Evolutionary conservation across 257 asterid species (phyloP), one percentile per base, ranked within the genome.

Genomic region (Scutellaria minor): DNA sequence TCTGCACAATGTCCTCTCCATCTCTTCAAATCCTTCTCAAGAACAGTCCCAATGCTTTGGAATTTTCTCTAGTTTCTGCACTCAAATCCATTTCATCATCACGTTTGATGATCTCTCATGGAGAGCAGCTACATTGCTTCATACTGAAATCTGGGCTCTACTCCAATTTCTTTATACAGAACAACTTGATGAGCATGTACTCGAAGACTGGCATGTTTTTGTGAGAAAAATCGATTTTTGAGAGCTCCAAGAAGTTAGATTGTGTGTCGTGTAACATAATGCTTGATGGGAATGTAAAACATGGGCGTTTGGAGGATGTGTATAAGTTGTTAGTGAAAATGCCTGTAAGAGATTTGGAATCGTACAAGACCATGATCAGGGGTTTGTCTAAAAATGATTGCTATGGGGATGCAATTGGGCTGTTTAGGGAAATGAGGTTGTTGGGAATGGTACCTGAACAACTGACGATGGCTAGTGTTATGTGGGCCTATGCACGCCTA

Each of bases 151-250:
- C 80, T 3, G 96, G 98, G 52, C 83, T 91, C 41, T 48, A 69
- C 51, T 79, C 83, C 80, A 88, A 89, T 55, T 70, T 85, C 45
- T 94, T 88, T 74, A 37, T 94, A 24, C 87, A 81, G 65, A 94
- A 94, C 77, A 91, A 96, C 75, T 86, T 94, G 85, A 89, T 91
- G 52, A 88, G 84, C 79, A 91, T 89, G 84, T 94, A 94, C 77
- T 79, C 89, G 6, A 94, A 91, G 78, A 82, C 81, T 2, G 93
- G 90, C 20, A 73, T 73, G 61, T 48, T 94, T 72, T 41, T 66
- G 9, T 54, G 68, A 20, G 98, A 97, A 24, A 83, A 79, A 82
- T 70, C 68, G 37, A 70, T 91, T 0, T 91, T 89, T 46, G 88
- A 80, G 24, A 66, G 79, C 72, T 74, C 80, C 42, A 75, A 6